Percentiles rank a stretch among this genome's conserved stretches.
Conservation (phyloP, 441 rosid genomes). For the Adansonia rubrostipa region DNA sequence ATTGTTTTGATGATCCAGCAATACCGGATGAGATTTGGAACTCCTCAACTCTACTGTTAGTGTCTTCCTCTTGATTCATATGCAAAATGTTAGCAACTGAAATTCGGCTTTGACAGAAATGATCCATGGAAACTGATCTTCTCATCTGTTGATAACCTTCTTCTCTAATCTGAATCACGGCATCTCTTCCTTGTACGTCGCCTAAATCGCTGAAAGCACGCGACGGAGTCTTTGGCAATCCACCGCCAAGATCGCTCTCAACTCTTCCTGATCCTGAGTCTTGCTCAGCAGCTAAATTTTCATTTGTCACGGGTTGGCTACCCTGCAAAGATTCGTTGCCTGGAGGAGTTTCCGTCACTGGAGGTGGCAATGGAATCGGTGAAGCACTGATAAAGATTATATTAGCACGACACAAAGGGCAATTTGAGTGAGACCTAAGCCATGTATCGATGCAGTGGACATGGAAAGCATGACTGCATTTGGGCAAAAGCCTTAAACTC, state of each 20-base stretch:
- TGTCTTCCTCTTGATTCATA: conserved; percentile 37
- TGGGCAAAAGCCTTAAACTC: conserved; percentile 78
- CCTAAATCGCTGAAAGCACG: conserved; percentile 49
- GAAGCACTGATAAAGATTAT: conserved; percentile 38
- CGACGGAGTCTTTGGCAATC: conserved; percentile 34
- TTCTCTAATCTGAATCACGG: conserved; percentile 41
- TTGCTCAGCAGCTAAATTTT: conserved; percentile 31
- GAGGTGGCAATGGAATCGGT: conserved; percentile 33
- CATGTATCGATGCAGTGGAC: conserved; percentile 85
- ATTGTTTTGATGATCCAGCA: conserved; percentile 31
- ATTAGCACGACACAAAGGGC: conserved; percentile 88
- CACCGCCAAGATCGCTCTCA: conserved; percentile 16
- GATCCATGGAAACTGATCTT: conserved; percentile 69
- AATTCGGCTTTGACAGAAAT: conserved; percentile 44
- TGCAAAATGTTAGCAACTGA: conserved; percentile 41
- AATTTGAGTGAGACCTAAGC: conserved; percentile 83
- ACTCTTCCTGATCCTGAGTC: conserved; percentile 21
- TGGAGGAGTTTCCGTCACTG: conserved; percentile 29
- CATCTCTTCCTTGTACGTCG: conserved; percentile 38
- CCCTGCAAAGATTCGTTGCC: conserved; percentile 31
- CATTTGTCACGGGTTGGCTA: conserved; percentile 12
- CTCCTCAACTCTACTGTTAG: conserved; percentile 26
- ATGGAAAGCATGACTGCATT: conserved; percentile 84
- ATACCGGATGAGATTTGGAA: conserved; percentile 11
- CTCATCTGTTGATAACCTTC: conserved; percentile 37